phyloP scores from a whole-genome alignment of 176 grass and related monocot species.

The Rhynchospora breviuscula region DNA sequence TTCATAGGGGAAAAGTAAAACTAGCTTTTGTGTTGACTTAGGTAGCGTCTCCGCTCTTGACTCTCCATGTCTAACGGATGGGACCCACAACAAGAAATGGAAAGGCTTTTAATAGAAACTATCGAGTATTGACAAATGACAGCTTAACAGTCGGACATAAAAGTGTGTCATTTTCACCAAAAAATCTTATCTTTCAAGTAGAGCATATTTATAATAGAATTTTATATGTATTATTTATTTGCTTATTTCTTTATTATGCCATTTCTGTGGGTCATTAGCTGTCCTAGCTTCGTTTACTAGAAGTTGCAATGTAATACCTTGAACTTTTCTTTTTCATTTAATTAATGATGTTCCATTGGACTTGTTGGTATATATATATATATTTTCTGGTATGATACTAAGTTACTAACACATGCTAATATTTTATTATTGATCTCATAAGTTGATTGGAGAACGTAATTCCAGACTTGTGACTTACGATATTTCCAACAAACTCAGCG shows the following conservation, averaged over 20 bases:
- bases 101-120: background rate
- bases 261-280: background rate
- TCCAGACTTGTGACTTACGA: background rate
- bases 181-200: background rate
- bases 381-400: background rate
- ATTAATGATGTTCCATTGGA: background rate
- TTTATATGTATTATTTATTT: background rate
- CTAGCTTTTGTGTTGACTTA: background rate
- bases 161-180: background rate
- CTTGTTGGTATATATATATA: background rate
- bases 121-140: background rate
- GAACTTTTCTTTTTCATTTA: background rate
- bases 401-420: background rate
- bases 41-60: background rate
- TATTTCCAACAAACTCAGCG: background rate
- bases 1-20: background rate
- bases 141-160: background rate
- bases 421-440: background rate
- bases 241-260: background rate
- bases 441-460: background rate
- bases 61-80: background rate
- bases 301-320: background rate
- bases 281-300: background rate
- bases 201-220: background rate
- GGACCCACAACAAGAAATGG: constrained; percentile 1